Evolutionary conservation across 73 alveolate species (phyloP).

Genomic region (Paramecium primaurelia): DNA sequence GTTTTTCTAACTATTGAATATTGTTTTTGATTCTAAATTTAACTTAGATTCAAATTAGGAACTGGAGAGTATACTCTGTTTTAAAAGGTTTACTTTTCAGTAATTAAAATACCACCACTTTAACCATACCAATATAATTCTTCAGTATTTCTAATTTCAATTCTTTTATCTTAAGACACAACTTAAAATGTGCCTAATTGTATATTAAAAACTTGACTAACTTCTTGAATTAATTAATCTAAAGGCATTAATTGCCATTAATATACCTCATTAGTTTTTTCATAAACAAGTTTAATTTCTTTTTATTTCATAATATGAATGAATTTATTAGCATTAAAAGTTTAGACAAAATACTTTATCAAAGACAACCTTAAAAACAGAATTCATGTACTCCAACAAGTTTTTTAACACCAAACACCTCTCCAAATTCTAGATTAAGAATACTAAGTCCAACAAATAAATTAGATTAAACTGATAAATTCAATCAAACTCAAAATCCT

Average conservation of each 20-base stretch:
- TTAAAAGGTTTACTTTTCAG: background rate
- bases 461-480: background rate
- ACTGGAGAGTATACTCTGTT: background rate
- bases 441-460: background rate
- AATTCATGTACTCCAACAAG: background rate
- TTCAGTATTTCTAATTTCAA: constrained; percentile 8
- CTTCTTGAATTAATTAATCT: background rate
- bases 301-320: background rate
- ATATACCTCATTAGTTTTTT: background rate
- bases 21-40: background rate
- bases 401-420: background rate
- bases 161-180: background rate
- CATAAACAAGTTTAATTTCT: background rate
- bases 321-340: background rate
- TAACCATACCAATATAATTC: background rate
- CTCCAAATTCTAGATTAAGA: background rate
- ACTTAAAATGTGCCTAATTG: background rate
- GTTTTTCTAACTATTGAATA: background rate
- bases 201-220: background rate
- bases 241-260: background rate
- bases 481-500: background rate
- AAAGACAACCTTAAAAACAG: background rate
- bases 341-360: background rate
- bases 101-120: background rate
- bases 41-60: background rate